Base-by-base conservation (phyloP, 1,139 yeast species). In the Wickerhamiella infanticola region DNA sequence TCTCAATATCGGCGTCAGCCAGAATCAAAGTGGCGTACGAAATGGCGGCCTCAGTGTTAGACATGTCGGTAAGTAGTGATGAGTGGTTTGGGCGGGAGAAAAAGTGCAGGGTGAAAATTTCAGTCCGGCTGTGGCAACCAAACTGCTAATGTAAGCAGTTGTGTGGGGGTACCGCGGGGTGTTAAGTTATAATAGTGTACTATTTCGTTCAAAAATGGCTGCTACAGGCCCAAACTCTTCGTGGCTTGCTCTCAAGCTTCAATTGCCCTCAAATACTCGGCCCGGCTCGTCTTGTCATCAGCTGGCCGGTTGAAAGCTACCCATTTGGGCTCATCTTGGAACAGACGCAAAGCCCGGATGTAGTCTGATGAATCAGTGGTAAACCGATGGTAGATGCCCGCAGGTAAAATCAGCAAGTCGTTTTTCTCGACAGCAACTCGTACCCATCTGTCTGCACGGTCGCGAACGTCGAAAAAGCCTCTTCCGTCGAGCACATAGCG, bases 261-360 rank as follows among this genome's bases (percentile, higher is more conserved):
- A 11, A 39, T 8, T 9, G 35, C n/a, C n/a, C 7, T 4, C 11
- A 39, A 35, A 11, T 39, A 39, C 35, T 39, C 41, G 5, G 23
- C 24, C 11, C 41, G 41, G 25, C 24, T 11, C 3, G 25, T 11
- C 36, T 39, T 39, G 24, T 39, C 41, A 29, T 39, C 41, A 3
- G 41, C 70, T 0, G 80, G 77, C 52, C 95, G 73, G 60, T 79
- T 76, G 57, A 84, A 74, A 7, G 97, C 95, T 47, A 82, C 77
- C 97, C 98, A 90, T 61, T 85, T 86, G 33, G 97, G 97, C 64
- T 88, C 95, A 56, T 86, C 95, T 63, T 85, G 79, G 68, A 90
- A 90, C 55, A 90, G 67, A 52, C 98, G 70, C 58, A 83, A 63
- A 5, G 97, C 95, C 53, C 74, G 73, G 54, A 88, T 80, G 54